Base-by-base conservation (phyloP, 768 basidiomycete species). In the Mycena kentingensis region DNA sequence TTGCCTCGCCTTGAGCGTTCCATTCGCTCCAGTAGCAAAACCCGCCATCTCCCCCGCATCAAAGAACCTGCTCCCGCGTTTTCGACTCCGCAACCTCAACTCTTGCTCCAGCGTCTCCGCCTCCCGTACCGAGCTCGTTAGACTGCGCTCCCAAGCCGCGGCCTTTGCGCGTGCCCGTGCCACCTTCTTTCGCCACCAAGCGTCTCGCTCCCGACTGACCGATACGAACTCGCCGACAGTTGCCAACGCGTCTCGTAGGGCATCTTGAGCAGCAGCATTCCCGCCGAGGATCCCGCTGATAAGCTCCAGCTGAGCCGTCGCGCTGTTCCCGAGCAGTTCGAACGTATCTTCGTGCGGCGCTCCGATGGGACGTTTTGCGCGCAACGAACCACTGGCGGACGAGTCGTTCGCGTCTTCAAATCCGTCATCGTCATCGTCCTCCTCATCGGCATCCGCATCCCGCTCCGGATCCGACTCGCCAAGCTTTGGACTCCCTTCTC, bases 141-240 rank as follows among this genome's bases (percentile, higher is more conserved):
- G 68, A 66, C 90, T 95, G 70, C 93, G 87, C 70, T 96, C 94
- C 95, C 95, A 98, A 24, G 93, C 74, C 11, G 65, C 72, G 63
- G 85, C 83, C 22, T 84, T 75, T 59, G 78, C 74, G 42, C 77
- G 74, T 64, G 93, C 89, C 22, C 80, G 78, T 57, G 78, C 78
- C 10, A 93, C 72, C 60, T 83, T 80, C 26, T 75, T 70, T 50
- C 76, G 77, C 75, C 83, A 94, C 80, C 87, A 97, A 43, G 80
- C 78, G 57, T 97, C 95, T n/a, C 95, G 77, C 51, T 87, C 85
- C 49, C 76, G 75, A 5, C 78, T 74, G 82, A 94, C 90, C 37
- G 77, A 68, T 2, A 83, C 71, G 61, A 89, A 91, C 51, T 88
- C 85, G 45, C 70, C 71, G n/a, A 87, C 80, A 0, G 76, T 73